These are phyloP conservation scores for Cunninghamia lanceolata DNA, from an alignment of 75 land plant species.

Conservation along the genomic window DNA sequence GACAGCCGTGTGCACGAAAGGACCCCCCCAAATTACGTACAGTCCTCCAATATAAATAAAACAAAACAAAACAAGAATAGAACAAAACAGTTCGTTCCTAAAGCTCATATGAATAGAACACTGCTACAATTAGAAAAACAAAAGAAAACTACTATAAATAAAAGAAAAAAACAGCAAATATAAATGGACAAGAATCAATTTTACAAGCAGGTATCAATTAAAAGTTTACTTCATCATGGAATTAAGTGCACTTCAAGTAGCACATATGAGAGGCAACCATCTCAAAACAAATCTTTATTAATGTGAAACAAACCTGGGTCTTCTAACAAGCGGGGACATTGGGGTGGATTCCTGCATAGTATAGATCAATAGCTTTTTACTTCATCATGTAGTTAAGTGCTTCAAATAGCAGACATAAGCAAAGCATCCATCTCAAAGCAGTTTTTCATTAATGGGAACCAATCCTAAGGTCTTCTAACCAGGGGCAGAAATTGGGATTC, in stretches of 20 bases:
- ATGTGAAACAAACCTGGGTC: too few species aligned
- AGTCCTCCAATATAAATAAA: too few species aligned
- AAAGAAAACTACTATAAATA: not conserved
- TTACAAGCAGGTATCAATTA: not conserved
- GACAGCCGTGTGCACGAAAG: not conserved
- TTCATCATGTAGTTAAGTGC: not conserved
- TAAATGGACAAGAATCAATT: not conserved
- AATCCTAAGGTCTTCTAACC: not conserved
- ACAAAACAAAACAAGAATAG: too few species aligned
- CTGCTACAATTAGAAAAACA: not conserved
- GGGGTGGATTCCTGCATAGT: not conserved
- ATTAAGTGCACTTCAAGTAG: too few species aligned
- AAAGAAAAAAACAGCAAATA: not conserved
- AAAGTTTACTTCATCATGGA: too few species aligned
- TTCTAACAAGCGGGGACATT: too few species aligned
- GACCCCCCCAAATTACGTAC: not conserved
- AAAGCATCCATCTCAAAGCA: not conserved
- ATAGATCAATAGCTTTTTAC: not conserved
- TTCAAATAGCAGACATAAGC: not conserved
- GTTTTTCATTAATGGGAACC: not conserved
- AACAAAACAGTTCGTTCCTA: not conserved
- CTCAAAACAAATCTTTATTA: too few species aligned
- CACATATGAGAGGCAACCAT: too few species aligned
- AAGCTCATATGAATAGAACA: not conserved
- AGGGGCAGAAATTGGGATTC: not conserved